Percentiles rank a stretch among this genome's conserved stretches.
Evolutionary conservation across 495 filamentous ascomycete species (phyloP).

Genomic region (Melanomma pulvis-pyrius): DNA sequence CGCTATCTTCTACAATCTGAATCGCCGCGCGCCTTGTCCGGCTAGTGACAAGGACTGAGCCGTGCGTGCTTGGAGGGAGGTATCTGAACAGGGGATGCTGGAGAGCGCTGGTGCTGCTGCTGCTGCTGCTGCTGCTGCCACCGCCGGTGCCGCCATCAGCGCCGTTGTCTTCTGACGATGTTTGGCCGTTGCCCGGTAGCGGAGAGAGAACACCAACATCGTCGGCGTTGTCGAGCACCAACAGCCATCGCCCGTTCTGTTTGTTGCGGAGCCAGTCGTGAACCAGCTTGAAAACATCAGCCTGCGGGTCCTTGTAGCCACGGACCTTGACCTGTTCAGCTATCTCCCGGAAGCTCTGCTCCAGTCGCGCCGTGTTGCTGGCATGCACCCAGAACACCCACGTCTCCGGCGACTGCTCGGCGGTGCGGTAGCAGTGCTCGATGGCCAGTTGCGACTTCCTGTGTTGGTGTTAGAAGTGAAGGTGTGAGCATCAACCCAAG

Average conservation of each 20-base stretch:
- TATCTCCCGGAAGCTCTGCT: conserved; percentile 34
- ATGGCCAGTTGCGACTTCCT: conserved; percentile 61
- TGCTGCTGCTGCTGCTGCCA: conserved; percentile 1
- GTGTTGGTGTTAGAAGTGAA: conserved; percentile 4
- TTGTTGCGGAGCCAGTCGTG: conserved; percentile 12
- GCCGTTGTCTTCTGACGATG: not conserved
- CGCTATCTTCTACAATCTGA: conserved; percentile 42
- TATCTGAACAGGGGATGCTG: conserved; percentile 6
- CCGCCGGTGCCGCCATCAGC: conserved; percentile 1
- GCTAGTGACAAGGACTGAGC: conserved; percentile 19
- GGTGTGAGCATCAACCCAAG: not conserved
- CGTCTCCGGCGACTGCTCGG: conserved; percentile 32
- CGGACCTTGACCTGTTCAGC: conserved; percentile 28
- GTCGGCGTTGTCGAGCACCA: conserved; percentile 10
- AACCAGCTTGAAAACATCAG: conserved; percentile 44
- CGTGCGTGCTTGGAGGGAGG: conserved; percentile 21
- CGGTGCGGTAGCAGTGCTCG: conserved; percentile 50
- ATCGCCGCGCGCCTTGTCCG: conserved; percentile 19
- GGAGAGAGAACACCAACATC: conserved; percentile 6
- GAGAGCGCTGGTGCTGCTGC: not conserved
- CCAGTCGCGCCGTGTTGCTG: conserved; percentile 32
- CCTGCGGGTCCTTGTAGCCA: conserved; percentile 41
- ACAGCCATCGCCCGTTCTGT: conserved; percentile 6
- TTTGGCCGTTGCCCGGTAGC: not conserved
- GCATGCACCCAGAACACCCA: conserved; percentile 38